Evolutionary conservation across 352 stramenopile species (phyloP).

Genomic region (Albugo laibachii): DNA sequence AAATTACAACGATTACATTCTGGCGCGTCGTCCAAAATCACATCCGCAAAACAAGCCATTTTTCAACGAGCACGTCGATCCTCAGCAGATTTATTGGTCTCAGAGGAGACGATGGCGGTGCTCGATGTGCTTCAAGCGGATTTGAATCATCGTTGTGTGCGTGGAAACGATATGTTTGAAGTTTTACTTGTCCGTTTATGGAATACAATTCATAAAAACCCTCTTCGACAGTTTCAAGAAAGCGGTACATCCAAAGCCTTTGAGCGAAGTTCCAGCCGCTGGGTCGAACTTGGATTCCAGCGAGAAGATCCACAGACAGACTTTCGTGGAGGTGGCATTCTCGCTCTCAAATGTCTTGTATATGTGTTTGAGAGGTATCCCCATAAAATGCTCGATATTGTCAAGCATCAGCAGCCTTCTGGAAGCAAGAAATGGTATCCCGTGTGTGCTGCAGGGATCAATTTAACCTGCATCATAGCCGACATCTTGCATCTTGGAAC

Average conservation of each 20-base stretch:
- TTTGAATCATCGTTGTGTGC: slow-evolving; percentile 35
- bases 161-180: slow-evolving; percentile 44
- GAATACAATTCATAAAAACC: slow-evolving; percentile 28
- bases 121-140: slow-evolving; percentile 34
- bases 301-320: slow-evolving; percentile 59
- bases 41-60: neutral
- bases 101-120: slow-evolving; percentile 16
- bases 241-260: slow-evolving; percentile 11
- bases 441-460: slow-evolving; percentile 64
- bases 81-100: slow-evolving; percentile 8
- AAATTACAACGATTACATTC: slow-evolving; percentile 2
- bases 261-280: slow-evolving; percentile 24
- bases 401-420: slow-evolving; percentile 22
- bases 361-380: slow-evolving; percentile 63
- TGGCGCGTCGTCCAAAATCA: neutral
- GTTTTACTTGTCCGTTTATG: slow-evolving; percentile 34
- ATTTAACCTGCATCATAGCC: slow-evolving; percentile 63
- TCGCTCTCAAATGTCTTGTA: slow-evolving; percentile 70
- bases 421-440: slow-evolving; percentile 52
- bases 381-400: slow-evolving; percentile 39
- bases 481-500: slow-evolving; percentile 45
- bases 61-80: neutral
- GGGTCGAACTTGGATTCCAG: slow-evolving; percentile 63
- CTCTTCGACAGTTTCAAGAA: slow-evolving; percentile 1
- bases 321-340: slow-evolving; percentile 54